Percentiles rank a stretch among this genome's conserved stretches.
Conservation (phyloP, 768 basidiomycete genomes). For the Kwoniella bestiolae region DNA sequence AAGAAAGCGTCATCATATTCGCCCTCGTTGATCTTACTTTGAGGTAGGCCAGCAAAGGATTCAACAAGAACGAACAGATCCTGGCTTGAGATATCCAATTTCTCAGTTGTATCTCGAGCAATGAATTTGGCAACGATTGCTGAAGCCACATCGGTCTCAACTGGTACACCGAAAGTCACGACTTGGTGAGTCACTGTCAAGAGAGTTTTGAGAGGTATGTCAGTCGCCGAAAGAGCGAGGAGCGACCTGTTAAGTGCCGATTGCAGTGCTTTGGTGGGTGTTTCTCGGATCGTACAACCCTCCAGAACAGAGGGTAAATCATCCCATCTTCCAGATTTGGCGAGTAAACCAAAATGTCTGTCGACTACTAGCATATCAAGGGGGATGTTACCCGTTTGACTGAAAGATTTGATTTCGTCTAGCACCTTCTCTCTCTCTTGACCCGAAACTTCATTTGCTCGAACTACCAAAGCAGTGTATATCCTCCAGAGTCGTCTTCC, state of each 20-base stretch:
- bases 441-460: not conserved
- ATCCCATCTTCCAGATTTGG: conserved; percentile 12
- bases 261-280: not conserved
- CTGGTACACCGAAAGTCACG: conserved; percentile 9
- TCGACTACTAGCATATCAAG: conserved; percentile 3
- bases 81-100: conserved; percentile 11
- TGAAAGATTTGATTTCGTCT: conserved; percentile 4
- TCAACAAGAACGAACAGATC: conserved; percentile 21
- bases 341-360: conserved; percentile 13
- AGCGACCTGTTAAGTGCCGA: not conserved
- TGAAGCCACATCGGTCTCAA: not conserved
- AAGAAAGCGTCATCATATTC: conserved; percentile 39
- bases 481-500: conserved; percentile 12
- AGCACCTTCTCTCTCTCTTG: not conserved
- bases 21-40: conserved; percentile 1
- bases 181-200: conserved; percentile 6
- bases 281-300: not conserved
- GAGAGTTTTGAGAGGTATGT: conserved; percentile 6
- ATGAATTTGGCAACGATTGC: conserved; percentile 18
- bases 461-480: conserved; percentile 14
- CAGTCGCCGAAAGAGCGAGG: not conserved
- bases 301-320: conserved; percentile 10
- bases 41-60: not conserved
- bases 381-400: not conserved
- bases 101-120: not conserved